Conservation (phyloP, 139 green algal species). For the Coccomyxa sp. region DNA sequence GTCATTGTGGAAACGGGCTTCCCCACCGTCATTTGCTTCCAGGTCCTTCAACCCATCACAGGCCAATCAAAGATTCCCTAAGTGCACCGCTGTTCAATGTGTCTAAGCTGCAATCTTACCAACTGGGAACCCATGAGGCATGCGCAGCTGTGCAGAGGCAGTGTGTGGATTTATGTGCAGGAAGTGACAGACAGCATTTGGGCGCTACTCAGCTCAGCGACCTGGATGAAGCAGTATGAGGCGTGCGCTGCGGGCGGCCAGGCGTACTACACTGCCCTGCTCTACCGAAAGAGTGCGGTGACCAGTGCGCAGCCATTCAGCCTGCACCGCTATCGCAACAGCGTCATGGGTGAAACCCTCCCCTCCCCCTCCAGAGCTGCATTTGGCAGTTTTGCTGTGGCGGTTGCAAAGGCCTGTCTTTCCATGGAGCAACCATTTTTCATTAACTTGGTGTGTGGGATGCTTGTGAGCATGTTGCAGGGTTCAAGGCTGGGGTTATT, state of each 20-base stretch:
- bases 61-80: background rate
- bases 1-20: conserved; percentile 28
- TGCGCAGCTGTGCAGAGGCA: background rate
- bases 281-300: conserved; percentile 27
- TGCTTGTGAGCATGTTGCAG: background rate
- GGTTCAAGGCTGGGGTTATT: background rate
- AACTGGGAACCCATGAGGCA: background rate
- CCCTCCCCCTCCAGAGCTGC: background rate
- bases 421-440: background rate
- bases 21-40: conserved; percentile 53
- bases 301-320: background rate
- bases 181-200: conserved; percentile 53
- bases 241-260: background rate
- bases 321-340: conserved; percentile 34
- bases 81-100: no score
- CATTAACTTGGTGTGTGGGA: background rate
- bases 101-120: background rate
- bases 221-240: conserved; percentile 44
- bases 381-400: background rate
- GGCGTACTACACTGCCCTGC: conserved; percentile 58
- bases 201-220: conserved; percentile 6
- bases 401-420: background rate
- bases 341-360: conserved; percentile 33
- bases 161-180: conserved; percentile 19
- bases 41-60: conserved; percentile 9